phyloP scores from a whole-genome alignment of 805 yeast species.

The Pichia paraexigua region DNA sequence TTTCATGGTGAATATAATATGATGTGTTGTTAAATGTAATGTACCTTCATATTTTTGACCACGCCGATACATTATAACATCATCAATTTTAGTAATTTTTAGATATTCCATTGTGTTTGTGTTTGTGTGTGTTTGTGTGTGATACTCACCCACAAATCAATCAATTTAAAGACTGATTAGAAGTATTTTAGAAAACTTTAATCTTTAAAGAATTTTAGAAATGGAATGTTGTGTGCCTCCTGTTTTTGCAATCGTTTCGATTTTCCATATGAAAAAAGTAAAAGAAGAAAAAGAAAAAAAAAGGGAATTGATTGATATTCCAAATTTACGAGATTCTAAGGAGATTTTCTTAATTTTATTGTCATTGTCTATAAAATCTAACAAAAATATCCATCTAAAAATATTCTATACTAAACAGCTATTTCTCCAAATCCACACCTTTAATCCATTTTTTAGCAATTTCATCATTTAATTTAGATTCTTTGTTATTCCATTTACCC shows the following conservation, averaged over 20 bases:
- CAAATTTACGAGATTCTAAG: too few relatives aligned
- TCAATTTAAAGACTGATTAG: background rate
- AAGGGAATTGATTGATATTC: too few relatives aligned
- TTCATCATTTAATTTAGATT: slow-evolving; percentile 41
- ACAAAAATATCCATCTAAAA: too few relatives aligned
- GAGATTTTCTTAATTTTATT: too few relatives aligned
- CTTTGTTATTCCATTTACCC: slow-evolving; percentile 50
- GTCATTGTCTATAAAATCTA: too few relatives aligned
- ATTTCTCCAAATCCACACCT: slow-evolving; percentile 21
- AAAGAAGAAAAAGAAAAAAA: too few relatives aligned
- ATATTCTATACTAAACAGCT: background rate
- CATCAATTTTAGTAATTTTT: slow-evolving; percentile 42
- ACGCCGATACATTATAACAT: slow-evolving; percentile 44
- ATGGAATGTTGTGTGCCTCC: background rate
- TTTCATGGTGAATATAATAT: slow-evolving; percentile 50
- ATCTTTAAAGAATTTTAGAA: too few relatives aligned
- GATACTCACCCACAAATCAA: too few relatives aligned
- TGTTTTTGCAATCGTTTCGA: background rate
- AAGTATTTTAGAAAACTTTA: too few relatives aligned
- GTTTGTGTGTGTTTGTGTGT: too few relatives aligned
- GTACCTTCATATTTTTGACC: slow-evolving; percentile 52
- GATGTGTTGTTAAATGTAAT: slow-evolving; percentile 67
- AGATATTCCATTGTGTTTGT: slow-evolving; percentile 41
- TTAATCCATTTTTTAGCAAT: slow-evolving; percentile 51
- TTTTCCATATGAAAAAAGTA: too few relatives aligned